Evolutionary conservation across 331 rosid species (phyloP).

Genomic region (Quercus phellos): DNA sequence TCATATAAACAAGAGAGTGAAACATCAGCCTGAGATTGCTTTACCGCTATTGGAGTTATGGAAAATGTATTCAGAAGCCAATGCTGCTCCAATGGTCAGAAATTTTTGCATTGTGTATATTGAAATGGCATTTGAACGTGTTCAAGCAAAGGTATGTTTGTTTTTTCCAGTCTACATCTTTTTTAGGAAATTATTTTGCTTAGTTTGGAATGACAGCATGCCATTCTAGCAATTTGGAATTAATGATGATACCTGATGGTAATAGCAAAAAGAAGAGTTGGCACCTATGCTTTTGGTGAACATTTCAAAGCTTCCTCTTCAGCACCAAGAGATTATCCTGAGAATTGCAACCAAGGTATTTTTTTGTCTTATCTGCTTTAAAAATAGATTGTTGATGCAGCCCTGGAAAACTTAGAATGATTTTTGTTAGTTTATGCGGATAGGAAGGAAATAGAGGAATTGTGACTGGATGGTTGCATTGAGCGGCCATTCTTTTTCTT

Average conservation of each 20-base stretch:
- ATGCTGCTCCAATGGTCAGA: slow-evolving; percentile 71
- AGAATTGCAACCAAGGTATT: slow-evolving; percentile 71
- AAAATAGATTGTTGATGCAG: background rate
- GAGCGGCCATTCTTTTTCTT: no score
- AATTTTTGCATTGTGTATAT: slow-evolving; percentile 87
- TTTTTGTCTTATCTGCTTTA: background rate
- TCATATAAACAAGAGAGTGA: slow-evolving; percentile 93
- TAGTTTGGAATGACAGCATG: slow-evolving; percentile 10
- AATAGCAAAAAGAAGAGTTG: slow-evolving; percentile 74
- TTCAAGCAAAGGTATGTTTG: slow-evolving; percentile 42
- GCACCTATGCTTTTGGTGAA: slow-evolving; percentile 68
- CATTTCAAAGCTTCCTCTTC: slow-evolving; percentile 77
- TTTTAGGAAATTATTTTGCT: background rate
- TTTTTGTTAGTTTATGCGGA: no score
- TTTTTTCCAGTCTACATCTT: slow-evolving; percentile 7
- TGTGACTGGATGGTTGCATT: no score
- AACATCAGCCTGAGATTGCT: slow-evolving; percentile 77
- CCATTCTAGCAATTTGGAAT: slow-evolving; percentile 6
- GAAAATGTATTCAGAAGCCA: slow-evolving; percentile 61
- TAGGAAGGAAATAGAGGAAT: no score
- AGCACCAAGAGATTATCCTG: slow-evolving; percentile 88
- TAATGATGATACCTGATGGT: slow-evolving; percentile 8
- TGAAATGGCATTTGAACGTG: slow-evolving; percentile 96
- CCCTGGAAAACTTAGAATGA: no score
- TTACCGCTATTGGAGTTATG: slow-evolving; percentile 75